These are phyloP conservation scores for Arthrobotrys entomopaga DNA, from an alignment of 2,329 filamentous ascomycete species.

Conservation along the genomic window DNA sequence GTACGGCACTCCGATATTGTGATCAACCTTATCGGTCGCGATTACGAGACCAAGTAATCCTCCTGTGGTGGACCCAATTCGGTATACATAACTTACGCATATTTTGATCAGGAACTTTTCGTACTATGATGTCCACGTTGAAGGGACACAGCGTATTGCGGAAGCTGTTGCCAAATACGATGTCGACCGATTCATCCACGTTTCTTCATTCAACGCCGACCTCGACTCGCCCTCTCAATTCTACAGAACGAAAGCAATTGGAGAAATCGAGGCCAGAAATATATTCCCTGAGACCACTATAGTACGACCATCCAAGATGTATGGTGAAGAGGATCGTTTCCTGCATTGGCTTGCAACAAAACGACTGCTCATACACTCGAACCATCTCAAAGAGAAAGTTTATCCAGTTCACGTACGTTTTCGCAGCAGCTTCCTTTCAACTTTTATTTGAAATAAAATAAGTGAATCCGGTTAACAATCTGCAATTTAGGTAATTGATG, in stretches of 20 bases:
- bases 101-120: slow-evolving; percentile 79
- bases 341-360: slow-evolving; percentile 84
- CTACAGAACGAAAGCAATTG: slow-evolving; percentile 84
- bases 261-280: slow-evolving; percentile 82
- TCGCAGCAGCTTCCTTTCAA: background rate
- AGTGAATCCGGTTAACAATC: slow-evolving; percentile 25
- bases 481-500: slow-evolving; percentile 78
- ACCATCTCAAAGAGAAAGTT: slow-evolving; percentile 91
- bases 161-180: slow-evolving; percentile 98
- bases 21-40: slow-evolving; percentile 92
- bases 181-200: slow-evolving; percentile 93
- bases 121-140: slow-evolving; percentile 89
- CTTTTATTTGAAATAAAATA: background rate
- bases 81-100: no score
- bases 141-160: slow-evolving; percentile 89
- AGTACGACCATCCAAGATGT: slow-evolving; percentile 90
- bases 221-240: slow-evolving; percentile 84
- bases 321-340: slow-evolving; percentile 92
- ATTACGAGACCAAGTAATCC: slow-evolving; percentile 91
- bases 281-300: slow-evolving; percentile 98
- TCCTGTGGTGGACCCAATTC: background rate
- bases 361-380: slow-evolving; percentile 85
- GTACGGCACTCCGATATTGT: slow-evolving; percentile 97
- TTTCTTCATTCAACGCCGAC: slow-evolving; percentile 92
- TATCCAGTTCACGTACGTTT: slow-evolving; percentile 83